These are phyloP conservation scores for Saitoella complicata DNA, from an alignment of 805 yeast species.

Conservation along the genomic window DNA sequence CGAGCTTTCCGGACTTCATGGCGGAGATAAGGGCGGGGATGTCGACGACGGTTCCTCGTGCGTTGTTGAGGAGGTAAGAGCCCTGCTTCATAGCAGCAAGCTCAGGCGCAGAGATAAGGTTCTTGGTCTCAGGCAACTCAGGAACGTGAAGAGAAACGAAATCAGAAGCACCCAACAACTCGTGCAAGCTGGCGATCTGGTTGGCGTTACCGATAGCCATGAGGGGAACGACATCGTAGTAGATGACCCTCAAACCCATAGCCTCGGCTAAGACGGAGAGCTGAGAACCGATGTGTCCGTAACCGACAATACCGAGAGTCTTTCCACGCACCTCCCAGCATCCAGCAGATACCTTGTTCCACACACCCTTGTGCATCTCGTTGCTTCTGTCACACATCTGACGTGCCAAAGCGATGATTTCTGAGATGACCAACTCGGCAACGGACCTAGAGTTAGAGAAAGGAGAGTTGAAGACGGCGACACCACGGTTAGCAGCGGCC, in stretches of 20 bases:
- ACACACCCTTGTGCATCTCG: slow-evolving; percentile 88
- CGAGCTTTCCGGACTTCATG: slow-evolving; percentile 80
- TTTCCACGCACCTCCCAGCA: slow-evolving; percentile 99
- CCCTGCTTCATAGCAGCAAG: slow-evolving; percentile 95
- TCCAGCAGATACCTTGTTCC: slow-evolving; percentile 89
- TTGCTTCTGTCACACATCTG: slow-evolving; percentile 93
- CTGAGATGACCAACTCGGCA: slow-evolving; percentile 93
- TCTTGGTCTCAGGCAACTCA: slow-evolving; percentile 80
- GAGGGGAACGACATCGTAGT: slow-evolving; percentile 80
- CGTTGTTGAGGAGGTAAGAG: slow-evolving; percentile 83
- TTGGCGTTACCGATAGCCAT: slow-evolving; percentile 95
- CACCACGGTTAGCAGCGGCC: slow-evolving; percentile 80
- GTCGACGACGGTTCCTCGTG: slow-evolving; percentile 95
- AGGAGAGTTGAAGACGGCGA: slow-evolving; percentile 96
- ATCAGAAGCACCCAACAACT: slow-evolving; percentile 65
- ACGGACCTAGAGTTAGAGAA: slow-evolving; percentile 97
- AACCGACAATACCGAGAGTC: slow-evolving; percentile 91
- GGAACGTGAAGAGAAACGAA: slow-evolving; percentile 92
- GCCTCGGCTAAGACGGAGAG: slow-evolving; percentile 93
- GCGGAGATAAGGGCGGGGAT: slow-evolving; percentile 88
- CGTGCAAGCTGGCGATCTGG: slow-evolving; percentile 75
- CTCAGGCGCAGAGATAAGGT: slow-evolving; percentile 77
- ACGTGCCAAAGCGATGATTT: slow-evolving; percentile 84
- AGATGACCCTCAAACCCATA: slow-evolving; percentile 91
- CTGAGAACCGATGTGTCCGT: slow-evolving; percentile 97